Evolutionary conservation across 495 filamentous ascomycete genomes (phyloP), one percentile per base, ranked within the genome.

Genomic region (Articulospora tetracladia): DNA sequence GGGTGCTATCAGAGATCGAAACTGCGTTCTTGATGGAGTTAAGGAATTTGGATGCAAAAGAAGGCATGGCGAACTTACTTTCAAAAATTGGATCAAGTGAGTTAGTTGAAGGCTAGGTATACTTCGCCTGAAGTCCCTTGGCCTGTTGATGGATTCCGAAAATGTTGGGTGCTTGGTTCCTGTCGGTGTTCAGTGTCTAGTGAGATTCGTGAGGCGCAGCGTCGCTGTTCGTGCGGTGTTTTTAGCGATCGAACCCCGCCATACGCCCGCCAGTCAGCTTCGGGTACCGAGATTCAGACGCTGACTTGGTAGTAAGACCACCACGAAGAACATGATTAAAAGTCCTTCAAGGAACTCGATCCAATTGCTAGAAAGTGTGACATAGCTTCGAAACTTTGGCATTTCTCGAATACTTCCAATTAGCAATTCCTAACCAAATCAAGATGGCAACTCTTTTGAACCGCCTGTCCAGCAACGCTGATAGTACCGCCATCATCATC

Each of bases 401-500:
- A n/a, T 44, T 17, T 44, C n/a, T 44, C 39, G 10, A 3, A 44
- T 11, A 15, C 39, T 44, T 44, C 3, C 39, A 44, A 44, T 3
- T 11, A 19, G 8, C 17, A 19, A 44, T 15, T 15, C n/a, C 17
- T n/a, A 44, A 44, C 10, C n/a, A 7, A 3, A 17, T 19, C 39
- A 44, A 44, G 10, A 54, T 54, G 51, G 25, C 51, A n/a, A 54
- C 51, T 32, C 51, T 54, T 17, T 20, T 34, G 25, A 54, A 17
- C 19, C 11, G 19, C 28, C 19, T 54, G 26, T 54, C 58, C 4
- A 36, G 28, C 26, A 41, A 26, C 19, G 12, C 48, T 13, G 58
- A 60, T 10, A 34, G 24, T 12, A 54, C 3, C 36, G 89, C 88
- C 27, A 75, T 92, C 66, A 85, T 91, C 65, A 74, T 92, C 52